Evolutionary conservation across 495 filamentous ascomycete species (phyloP), one percentile per base, ranked within the genome.

Genomic region (Barbatosphaeria neglecta): DNA sequence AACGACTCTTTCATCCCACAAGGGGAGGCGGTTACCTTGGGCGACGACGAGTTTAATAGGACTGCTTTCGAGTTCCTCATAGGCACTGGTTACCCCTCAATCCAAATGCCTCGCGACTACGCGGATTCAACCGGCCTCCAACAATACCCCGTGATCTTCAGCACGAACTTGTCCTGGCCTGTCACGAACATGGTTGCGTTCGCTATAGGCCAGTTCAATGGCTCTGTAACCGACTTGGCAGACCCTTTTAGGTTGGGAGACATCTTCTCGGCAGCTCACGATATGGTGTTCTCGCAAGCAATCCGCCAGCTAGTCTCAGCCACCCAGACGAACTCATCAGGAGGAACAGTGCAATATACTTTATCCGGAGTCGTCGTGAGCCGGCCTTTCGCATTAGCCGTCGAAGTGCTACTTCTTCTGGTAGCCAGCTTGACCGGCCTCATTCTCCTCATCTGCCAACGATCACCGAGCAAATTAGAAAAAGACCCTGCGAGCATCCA

Each of bases 341-440:
- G 1, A 7, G 51, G 19, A 22, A 9, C 17, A 25, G n/a, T 43
- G 3, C 6, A 39, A 24, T 49, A 53, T 9, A 45, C 13, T 13
- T 15, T 25, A 3, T 35, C 53, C 17, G 51, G 61, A 28, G 58
- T 74, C 6, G 43, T 66, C 8, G 48, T 72, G 6, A 63, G 66
- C 15, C 45, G 61, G 1, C 9, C 62, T 1, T 62, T 75, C 44
- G 53, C 68, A 1, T 52, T 62, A 7, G 37, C 66, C 4, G 55
- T 73, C 0, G 69, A 73, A 46, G 55, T 25, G 0, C 51, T 65
- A 5, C 56, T 75, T 1, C 58, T 47, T 5, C 10, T 64, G 1
- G 62, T 67, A 0, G 47, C 56, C 0, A 11, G 60, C 6, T 46
- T 65, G 2, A 50, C 56, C 0, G 37, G 46, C 1, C 35, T 31